Evolutionary conservation across 169 alveolate species (phyloP), one percentile per base, ranked within the genome.

Genomic region (Plasmodium berghei): DNA sequence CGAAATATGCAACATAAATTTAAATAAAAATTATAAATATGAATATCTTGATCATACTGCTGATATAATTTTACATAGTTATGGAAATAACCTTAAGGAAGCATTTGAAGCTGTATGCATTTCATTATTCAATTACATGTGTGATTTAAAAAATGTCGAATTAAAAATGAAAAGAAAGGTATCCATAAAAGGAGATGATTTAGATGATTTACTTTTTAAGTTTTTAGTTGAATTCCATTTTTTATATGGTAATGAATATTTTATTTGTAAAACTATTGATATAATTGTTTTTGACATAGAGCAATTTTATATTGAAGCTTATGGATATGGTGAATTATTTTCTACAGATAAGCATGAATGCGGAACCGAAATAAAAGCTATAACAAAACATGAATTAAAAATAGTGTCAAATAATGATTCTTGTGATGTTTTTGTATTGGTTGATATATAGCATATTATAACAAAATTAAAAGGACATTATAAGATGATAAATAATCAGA

Each of bases 311-410:
- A 72, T 91, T 40, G 80, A 62, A 63, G 92, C 87, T 18, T 16
- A 14, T 55, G 92, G 74, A 9, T 87, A 77, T 66, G 95, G 95
- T 0, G 96, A 93, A 42, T 18, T 58, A 9, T 93, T 86, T 73
- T 74, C 87, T 49, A 58, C 64, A 18, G 26, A 20, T 1, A 20
- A 46, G 28, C 96, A 93, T 66, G 90, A 77, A 22, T 45, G 87
- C 48, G 96, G 96, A 24, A 93, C 95, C 6, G 96, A 93, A 73
- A 73, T 93, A 16, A 93, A 93, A 90, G 96, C 96, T n/a, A 83
- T 91, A 24, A 93, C 96, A 22, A 87, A 89, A 74, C 96, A 93
- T 58, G 92, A 85, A 24, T 34, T 93, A 46, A 88, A 72, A 52
- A 66, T 89, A 9, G 62, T 67, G n/a, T 58, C 73, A 22, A 48